These are phyloP conservation scores for Mimosa bimucronata DNA, from an alignment of 306 rosid species.

Conservation along the genomic window DNA sequence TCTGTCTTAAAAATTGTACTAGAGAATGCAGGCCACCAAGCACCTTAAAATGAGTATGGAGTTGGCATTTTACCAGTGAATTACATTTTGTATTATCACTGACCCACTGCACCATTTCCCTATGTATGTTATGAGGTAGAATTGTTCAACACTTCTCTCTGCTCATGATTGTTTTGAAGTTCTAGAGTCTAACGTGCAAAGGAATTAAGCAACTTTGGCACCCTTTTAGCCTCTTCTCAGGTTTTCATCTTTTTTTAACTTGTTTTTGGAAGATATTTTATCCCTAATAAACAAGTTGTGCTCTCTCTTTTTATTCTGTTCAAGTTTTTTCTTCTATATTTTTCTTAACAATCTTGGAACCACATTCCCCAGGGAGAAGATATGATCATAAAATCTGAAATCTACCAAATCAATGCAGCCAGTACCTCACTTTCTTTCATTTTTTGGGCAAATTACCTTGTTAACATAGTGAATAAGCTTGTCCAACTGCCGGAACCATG, in stretches of 20 bases:
- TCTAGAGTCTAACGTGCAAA: background rate
- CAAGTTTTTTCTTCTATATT: background rate
- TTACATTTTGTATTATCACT: conserved; percentile 1
- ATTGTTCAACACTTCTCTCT: background rate
- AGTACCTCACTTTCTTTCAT: conserved; percentile 23
- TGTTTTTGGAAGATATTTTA: background rate
- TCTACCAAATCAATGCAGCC: background rate
- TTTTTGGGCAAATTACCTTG: conserved; percentile 53
- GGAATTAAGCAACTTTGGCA: background rate
- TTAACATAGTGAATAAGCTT: conserved; percentile 96
- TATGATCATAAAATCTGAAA: conserved; percentile 30
- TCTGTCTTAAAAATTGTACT: background rate
- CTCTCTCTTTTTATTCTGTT: background rate
- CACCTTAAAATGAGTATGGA: background rate
- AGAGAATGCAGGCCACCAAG: conserved; percentile 8
- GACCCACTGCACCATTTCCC: background rate
- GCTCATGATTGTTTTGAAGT: background rate
- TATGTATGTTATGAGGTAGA: background rate
- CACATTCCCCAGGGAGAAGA: conserved; percentile 4
- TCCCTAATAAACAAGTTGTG: background rate
- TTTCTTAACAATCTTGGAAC: background rate
- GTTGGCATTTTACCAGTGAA: conserved; percentile 2
- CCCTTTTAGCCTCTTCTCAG: background rate
- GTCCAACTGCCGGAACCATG: conserved; percentile 95
- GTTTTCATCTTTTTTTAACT: background rate